A percentile compares a stretch with the other conserved stretches of the same genome.
Evolutionary conservation across 768 basidiomycete species (phyloP).

Genomic region (Mycena olivaceomarginata): DNA sequence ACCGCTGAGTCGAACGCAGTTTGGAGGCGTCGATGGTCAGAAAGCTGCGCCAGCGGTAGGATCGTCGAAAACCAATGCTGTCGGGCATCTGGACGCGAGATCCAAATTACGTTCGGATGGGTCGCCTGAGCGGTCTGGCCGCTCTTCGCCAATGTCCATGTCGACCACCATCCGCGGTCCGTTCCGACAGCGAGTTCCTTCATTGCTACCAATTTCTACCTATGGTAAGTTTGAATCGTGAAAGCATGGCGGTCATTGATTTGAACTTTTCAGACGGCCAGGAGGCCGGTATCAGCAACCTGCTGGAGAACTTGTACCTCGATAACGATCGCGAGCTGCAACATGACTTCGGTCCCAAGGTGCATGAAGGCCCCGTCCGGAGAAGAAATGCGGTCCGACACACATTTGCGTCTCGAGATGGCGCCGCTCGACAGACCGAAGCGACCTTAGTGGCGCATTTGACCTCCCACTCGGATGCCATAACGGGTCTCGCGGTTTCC

Average conservation of each 20-base stretch:
- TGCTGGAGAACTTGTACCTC: constrained; percentile 93
- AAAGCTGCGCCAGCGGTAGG: constrained; percentile 95
- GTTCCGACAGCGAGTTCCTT: constrained; percentile 68
- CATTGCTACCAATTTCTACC: constrained; percentile 78
- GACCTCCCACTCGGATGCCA: constrained; percentile 85
- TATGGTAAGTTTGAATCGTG: constrained; percentile 71
- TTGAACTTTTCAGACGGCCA: constrained; percentile 78
- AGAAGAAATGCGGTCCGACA: constrained; percentile 85
- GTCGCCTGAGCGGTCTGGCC: constrained; percentile 84
- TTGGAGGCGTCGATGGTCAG: constrained; percentile 83
- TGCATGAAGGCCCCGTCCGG: constrained; percentile 88
- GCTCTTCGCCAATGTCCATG: constrained; percentile 84
- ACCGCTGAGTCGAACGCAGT: constrained; percentile 77
- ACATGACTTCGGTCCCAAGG: constrained; percentile 93
- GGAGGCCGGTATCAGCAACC: constrained; percentile 91
- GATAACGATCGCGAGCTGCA: constrained; percentile 92
- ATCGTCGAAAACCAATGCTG: constrained; percentile 88
- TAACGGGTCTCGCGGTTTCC: constrained; percentile 90
- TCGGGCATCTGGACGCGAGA: constrained; percentile 88
- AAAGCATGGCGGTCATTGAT: not conserved
- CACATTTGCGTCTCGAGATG: constrained; percentile 81
- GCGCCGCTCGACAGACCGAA: constrained; percentile 75
- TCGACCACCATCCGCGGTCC: constrained; percentile 72
- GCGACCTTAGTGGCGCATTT: constrained; percentile 91
- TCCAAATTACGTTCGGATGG: constrained; percentile 79